Percentiles rank a stretch among this genome's conserved stretches.
These are phyloP conservation scores for Viola pubescens DNA, from an alignment of 441 rosid species.

Conservation along the genomic window DNA sequence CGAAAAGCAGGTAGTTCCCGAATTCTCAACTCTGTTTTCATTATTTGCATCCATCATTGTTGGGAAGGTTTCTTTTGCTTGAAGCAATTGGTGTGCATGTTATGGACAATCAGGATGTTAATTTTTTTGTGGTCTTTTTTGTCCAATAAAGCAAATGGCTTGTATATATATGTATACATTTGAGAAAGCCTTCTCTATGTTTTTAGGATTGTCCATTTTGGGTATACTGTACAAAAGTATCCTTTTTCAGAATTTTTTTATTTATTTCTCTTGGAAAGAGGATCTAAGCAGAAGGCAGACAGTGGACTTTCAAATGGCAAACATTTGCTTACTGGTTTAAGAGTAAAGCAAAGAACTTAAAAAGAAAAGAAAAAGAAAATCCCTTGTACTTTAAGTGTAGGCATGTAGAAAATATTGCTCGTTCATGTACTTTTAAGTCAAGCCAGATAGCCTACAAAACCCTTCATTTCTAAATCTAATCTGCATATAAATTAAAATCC, in stretches of 20 bases:
- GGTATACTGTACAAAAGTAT: conserved; percentile 5
- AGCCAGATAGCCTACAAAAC: conserved; percentile 45
- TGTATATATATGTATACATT: too few species aligned
- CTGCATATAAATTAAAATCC: conserved; percentile 43
- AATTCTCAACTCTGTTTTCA: conserved; percentile 16
- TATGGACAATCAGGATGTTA: conserved; percentile 22
- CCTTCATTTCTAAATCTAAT: conserved; percentile 41
- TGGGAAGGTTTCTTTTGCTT: conserved; percentile 37
- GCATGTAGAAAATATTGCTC: conserved; percentile 46
- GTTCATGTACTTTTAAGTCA: conserved; percentile 82
- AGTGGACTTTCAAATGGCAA: conserved; percentile 24
- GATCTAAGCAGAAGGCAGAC: conserved; percentile 22
- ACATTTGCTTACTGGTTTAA: conserved; percentile 30
- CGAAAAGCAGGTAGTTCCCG: not conserved
- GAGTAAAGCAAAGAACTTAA: conserved; percentile 83
- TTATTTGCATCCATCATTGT: conserved; percentile 9
- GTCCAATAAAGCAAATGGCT: conserved; percentile 23
- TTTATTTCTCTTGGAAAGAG: conserved; percentile 18
- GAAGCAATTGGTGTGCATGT: conserved; percentile 41
- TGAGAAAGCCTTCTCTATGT: conserved; percentile 15
- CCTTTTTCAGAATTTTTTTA: conserved; percentile 11
- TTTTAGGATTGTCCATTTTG: conserved; percentile 16
- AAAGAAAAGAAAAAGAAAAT: conserved; percentile 18
- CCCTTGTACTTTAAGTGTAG: conserved; percentile 84
- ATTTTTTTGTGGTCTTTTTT: conserved; percentile 27